Percentiles rank a stretch among this genome's conserved stretches.
These are phyloP conservation scores for Gossypium bickii DNA, from an alignment of 345 rosid genomes.

Conservation along the genomic window DNA sequence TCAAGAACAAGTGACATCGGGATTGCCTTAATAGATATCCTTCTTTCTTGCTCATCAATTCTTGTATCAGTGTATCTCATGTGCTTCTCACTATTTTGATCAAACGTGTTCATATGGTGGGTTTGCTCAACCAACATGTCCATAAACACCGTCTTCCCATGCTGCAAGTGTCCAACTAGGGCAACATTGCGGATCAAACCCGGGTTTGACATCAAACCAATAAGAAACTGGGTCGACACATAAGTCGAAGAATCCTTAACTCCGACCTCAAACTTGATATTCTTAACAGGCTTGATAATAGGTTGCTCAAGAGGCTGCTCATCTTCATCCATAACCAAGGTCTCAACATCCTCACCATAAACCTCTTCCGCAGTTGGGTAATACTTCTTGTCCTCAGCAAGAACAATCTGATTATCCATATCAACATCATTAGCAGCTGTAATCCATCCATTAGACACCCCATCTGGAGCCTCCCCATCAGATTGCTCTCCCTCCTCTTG, in stretches of 20 bases:
- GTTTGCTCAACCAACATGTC: constrained; percentile 99
- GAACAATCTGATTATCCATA: constrained; percentile 90
- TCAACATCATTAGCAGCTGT: constrained; percentile 70
- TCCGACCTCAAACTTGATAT: constrained; percentile 85
- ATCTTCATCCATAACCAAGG: constrained; percentile 95
- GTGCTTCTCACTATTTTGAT: constrained; percentile 35
- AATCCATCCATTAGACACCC: constrained; percentile 78
- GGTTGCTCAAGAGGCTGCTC: constrained; percentile 90
- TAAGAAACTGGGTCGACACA: constrained; percentile 86
- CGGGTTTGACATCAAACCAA: constrained; percentile 93
- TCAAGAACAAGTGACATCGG: neutral
- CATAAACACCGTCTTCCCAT: constrained; percentile 90
- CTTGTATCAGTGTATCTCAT: neutral
- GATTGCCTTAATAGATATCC: neutral
- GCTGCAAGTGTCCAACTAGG: constrained; percentile 92
- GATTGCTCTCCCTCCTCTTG: constrained; percentile 51
- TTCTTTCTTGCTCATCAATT: neutral
- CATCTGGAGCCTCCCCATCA: constrained; percentile 51
- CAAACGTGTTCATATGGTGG: constrained; percentile 80
- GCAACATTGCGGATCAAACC: constrained; percentile 86
- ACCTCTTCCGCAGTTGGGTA: constrained; percentile 99
- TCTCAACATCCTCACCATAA: constrained; percentile 89
- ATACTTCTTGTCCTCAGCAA: constrained; percentile 94
- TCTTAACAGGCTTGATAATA: constrained; percentile 74
- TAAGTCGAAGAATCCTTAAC: constrained; percentile 87